Evolutionary conservation across 2,329 filamentous ascomycete genomes (phyloP).

Genomic region (Drechmeria coniospora): DNA sequence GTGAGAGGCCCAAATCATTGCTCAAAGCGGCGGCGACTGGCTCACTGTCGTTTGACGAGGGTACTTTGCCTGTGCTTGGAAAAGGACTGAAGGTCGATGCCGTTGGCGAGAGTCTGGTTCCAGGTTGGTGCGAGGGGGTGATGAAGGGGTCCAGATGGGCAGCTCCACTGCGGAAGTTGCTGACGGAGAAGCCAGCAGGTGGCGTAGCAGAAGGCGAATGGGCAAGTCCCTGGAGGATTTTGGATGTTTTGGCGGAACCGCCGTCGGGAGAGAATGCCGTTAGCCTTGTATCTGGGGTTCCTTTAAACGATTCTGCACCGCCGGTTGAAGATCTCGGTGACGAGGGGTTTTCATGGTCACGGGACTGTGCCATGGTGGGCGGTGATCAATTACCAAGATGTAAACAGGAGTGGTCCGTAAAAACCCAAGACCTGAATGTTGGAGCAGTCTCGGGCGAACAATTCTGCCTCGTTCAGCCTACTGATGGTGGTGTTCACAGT

Average conservation of each 20-base stretch:
- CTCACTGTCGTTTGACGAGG: constrained; percentile 8
- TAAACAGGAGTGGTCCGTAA: not conserved
- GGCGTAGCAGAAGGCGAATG: constrained; percentile 14
- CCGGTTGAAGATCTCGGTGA: constrained; percentile 37
- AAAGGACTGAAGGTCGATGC: constrained; percentile 45
- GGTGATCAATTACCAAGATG: too few relatives aligned
- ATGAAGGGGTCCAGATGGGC: constrained; percentile 33
- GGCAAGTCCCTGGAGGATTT: constrained; percentile 17
- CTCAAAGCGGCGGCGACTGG: constrained; percentile 24
- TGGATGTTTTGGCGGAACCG: constrained; percentile 26
- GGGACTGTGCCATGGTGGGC: constrained; percentile 22
- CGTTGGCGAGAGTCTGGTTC: constrained; percentile 43
- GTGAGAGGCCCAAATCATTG: constrained; percentile 28
- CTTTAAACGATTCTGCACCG: constrained; percentile 39
- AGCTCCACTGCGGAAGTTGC: constrained; percentile 10
- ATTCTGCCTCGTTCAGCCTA: too few relatives aligned
- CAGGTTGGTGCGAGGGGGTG: constrained; percentile 18
- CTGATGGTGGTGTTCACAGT: too few relatives aligned
- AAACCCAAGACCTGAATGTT: too few relatives aligned
- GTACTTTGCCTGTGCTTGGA: constrained; percentile 5
- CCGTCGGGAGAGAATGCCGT: constrained; percentile 50
- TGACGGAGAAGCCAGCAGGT: constrained; percentile 11
- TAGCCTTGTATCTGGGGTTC: constrained; percentile 48
- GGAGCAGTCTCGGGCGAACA: too few relatives aligned
- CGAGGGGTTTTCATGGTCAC: constrained; percentile 22